Evolutionary conservation across 2,329 filamentous ascomycete species (phyloP).

Genomic region (Dothideomycetidae sp.): DNA sequence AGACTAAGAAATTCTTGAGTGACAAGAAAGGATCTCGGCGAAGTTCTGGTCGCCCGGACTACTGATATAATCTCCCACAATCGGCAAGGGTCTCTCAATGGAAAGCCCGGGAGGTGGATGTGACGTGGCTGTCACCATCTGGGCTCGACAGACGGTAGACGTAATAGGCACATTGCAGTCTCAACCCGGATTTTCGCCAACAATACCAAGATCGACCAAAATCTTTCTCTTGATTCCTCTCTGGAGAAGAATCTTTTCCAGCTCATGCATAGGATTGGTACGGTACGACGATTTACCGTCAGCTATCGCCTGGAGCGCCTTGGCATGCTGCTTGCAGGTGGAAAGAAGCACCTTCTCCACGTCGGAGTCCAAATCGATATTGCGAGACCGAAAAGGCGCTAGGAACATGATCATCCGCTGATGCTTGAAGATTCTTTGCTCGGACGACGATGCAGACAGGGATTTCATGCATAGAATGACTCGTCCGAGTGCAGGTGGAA

Average conservation of each 20-base stretch:
- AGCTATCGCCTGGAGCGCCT: slow-evolving; percentile 4
- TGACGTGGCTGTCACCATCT: too few relatives aligned
- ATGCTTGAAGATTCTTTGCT: slow-evolving; percentile 27
- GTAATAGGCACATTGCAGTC: too few relatives aligned
- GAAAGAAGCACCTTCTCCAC: slow-evolving; percentile 38
- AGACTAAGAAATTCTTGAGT: slow-evolving; percentile 46
- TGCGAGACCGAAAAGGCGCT: slow-evolving; percentile 29
- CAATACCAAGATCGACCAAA: slow-evolving; percentile 1
- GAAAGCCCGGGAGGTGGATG: too few relatives aligned
- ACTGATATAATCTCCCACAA: too few relatives aligned
- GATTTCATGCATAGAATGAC: slow-evolving; percentile 48
- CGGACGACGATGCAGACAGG: slow-evolving; percentile 21
- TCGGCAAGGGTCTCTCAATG: too few relatives aligned
- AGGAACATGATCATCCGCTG: slow-evolving; percentile 26
- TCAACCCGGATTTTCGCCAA: not conserved
- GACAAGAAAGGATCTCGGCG: slow-evolving; percentile 45
- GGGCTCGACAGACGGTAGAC: too few relatives aligned
- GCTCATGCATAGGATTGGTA: not conserved
- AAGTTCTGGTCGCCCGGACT: slow-evolving; percentile 21
- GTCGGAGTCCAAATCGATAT: slow-evolving; percentile 36
- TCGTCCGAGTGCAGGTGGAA: slow-evolving; percentile 55
- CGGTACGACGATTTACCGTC: not conserved
- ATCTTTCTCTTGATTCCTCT: slow-evolving; percentile 1
- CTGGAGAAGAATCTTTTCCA: slow-evolving; percentile 1
- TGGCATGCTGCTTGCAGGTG: slow-evolving; percentile 26